Evolutionary conservation across 768 basidiomycete genomes (phyloP).

Genomic region (Xanthoconium stramineum): DNA sequence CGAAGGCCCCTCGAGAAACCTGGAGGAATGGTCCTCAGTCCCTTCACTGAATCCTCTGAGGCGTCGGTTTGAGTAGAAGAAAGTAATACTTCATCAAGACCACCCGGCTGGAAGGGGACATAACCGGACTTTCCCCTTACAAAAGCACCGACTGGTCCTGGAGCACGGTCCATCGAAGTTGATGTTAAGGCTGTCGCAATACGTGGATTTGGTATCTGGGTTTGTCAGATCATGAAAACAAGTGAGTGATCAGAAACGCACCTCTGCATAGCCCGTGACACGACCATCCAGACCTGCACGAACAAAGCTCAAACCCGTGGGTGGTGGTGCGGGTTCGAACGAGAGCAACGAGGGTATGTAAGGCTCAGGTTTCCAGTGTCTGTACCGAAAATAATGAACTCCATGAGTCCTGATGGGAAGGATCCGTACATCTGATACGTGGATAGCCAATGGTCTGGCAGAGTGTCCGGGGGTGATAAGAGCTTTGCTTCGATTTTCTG

Average conservation of each 20-base stretch:
- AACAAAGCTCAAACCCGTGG: constrained; percentile 70
- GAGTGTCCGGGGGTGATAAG: constrained; percentile 59
- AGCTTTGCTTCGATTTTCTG: constrained; percentile 72
- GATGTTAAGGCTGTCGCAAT: constrained; percentile 75
- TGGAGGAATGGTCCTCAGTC: constrained; percentile 70
- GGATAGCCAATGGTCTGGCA: constrained; percentile 73
- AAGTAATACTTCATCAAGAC: constrained; percentile 64
- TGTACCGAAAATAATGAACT: constrained; percentile 30
- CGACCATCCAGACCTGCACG: constrained; percentile 77
- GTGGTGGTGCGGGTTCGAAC: constrained; percentile 66
- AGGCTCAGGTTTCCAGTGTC: constrained; percentile 69
- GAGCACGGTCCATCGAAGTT: constrained; percentile 81
- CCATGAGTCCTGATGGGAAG: constrained; percentile 4
- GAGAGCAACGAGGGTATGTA: constrained; percentile 62
- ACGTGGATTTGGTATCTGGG: constrained; percentile 53
- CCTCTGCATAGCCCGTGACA: constrained; percentile 81
- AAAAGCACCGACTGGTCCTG: constrained; percentile 74
- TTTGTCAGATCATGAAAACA: constrained; percentile 3
- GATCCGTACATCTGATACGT: constrained; percentile 77
- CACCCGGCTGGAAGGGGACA: constrained; percentile 93
- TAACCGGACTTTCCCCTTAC: constrained; percentile 92
- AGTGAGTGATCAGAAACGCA: constrained; percentile 29
- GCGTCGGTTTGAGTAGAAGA: constrained; percentile 28
- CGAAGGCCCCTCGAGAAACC: constrained; percentile 80
- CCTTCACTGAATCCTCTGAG: constrained; percentile 37